phyloP scores from a whole-genome alignment of 495 filamentous ascomycete species.

The Neurospora tetrasperma region DNA sequence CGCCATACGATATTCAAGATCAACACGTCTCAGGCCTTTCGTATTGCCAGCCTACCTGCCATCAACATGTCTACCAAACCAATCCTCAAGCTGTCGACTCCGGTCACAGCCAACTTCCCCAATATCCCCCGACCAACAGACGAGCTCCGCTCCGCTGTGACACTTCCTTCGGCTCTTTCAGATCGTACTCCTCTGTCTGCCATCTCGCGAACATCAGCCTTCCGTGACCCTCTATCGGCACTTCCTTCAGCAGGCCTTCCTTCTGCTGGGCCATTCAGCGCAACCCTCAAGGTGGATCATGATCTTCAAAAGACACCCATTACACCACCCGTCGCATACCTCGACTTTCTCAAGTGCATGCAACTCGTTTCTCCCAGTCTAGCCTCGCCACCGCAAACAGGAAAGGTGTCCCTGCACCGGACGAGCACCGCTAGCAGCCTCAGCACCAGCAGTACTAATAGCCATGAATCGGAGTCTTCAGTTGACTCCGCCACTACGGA shows the following conservation, averaged over 20 bases:
- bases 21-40: constrained; percentile 12
- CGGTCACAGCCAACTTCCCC: constrained; percentile 65
- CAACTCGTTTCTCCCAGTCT: constrained; percentile 50
- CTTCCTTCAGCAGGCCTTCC: constrained; percentile 26
- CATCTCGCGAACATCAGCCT: constrained; percentile 23
- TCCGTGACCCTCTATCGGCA: constrained; percentile 21
- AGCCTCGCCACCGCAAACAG: constrained; percentile 38
- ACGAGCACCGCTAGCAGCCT: constrained; percentile 26
- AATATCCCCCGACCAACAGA: constrained; percentile 55
- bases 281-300: constrained; percentile 22
- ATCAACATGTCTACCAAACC: constrained; percentile 53
- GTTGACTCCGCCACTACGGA: constrained; percentile 16
- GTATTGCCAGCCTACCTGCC: constrained; percentile 10
- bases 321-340: constrained; percentile 84
- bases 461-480: constrained; percentile 16
- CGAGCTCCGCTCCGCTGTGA: constrained; percentile 38
- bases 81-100: constrained; percentile 63
- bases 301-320: constrained; percentile 61
- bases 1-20: constrained; percentile 32
- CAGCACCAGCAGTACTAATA: constrained; percentile 18
- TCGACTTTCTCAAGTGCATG: constrained; percentile 72
- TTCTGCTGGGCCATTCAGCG: constrained; percentile 25
- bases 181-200: constrained; percentile 22
- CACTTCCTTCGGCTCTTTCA: constrained; percentile 24
- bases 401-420: constrained; percentile 24